phyloP scores from a whole-genome alignment of 345 rosid species.

The Odontarrhena argentea region DNA sequence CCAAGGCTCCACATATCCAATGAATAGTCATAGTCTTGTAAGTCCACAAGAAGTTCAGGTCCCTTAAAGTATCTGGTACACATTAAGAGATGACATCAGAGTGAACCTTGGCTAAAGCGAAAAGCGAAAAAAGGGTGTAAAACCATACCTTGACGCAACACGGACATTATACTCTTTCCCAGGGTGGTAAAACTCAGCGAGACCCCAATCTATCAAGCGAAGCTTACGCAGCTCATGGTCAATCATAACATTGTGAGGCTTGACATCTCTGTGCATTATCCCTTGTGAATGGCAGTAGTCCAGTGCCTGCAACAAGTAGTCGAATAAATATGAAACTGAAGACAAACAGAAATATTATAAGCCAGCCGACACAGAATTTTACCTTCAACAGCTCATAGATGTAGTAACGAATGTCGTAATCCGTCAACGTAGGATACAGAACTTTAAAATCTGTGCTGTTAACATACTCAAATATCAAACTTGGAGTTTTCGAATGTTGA shows the following conservation, averaged over 20 bases:
- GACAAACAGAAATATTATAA: neutral
- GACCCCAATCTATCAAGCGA: conserved; percentile 86
- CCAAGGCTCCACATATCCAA: conserved; percentile 99
- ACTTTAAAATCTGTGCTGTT: conserved; percentile 87
- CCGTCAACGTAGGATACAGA: conserved; percentile 82
- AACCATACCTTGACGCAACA: conserved; percentile 74
- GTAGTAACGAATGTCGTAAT: conserved; percentile 83
- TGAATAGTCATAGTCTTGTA: conserved; percentile 97
- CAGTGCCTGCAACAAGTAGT: conserved; percentile 57
- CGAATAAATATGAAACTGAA: neutral
- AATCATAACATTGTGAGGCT: conserved; percentile 89
- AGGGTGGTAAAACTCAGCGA: conserved; percentile 87
- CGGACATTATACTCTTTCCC: conserved; percentile 85
- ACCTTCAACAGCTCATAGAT: conserved; percentile 87
- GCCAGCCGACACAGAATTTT: neutral
- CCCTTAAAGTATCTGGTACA: conserved; percentile 81
- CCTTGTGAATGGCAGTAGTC: conserved; percentile 89
- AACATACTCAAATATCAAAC: conserved; percentile 79
- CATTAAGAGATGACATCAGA: conserved; percentile 12
- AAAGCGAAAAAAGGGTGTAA: neutral
- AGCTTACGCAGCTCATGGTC: conserved; percentile 88
- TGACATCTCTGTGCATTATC: conserved; percentile 88
- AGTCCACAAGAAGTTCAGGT: conserved; percentile 92
- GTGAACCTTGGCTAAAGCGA: conserved; percentile 3
- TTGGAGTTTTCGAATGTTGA: conserved; percentile 80